Evolutionary conservation across 345 rosid species (phyloP).

Genomic region (Eucalyptus regnans): DNA sequence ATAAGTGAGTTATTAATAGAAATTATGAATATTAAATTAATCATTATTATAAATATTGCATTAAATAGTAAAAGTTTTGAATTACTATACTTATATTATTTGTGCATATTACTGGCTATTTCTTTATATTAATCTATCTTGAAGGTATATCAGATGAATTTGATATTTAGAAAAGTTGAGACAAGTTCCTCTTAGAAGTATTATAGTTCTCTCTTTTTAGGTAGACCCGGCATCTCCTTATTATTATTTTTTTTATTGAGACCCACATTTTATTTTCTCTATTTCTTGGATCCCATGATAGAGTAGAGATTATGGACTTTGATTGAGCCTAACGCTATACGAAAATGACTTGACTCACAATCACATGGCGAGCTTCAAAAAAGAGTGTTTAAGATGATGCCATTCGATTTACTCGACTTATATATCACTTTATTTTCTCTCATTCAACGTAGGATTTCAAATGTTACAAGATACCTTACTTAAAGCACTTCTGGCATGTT

Average conservation of each 20-base stretch:
- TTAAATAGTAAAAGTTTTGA: not conserved
- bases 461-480: not conserved
- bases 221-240: not conserved
- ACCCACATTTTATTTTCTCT: not conserved
- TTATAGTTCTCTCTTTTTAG: too few relatives aligned
- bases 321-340: not conserved
- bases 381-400: not conserved
- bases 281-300: not conserved
- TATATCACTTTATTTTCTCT: too few relatives aligned
- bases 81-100: not conserved
- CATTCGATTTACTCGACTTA: not conserved
- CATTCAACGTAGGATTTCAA: accelerated
- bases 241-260: not conserved
- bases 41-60: not conserved
- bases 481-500: not conserved
- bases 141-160: not conserved
- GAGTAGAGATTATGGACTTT: not conserved
- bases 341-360: not conserved
- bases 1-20: not conserved
- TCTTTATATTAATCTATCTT: not conserved
- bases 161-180: too few relatives aligned
- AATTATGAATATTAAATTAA: not conserved
- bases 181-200: too few relatives aligned
- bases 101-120: not conserved
- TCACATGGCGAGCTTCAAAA: not conserved